These are phyloP conservation scores for Colletotrichum sp. DNA, from an alignment of 2,329 filamentous ascomycete genomes.

Conservation along the genomic window DNA sequence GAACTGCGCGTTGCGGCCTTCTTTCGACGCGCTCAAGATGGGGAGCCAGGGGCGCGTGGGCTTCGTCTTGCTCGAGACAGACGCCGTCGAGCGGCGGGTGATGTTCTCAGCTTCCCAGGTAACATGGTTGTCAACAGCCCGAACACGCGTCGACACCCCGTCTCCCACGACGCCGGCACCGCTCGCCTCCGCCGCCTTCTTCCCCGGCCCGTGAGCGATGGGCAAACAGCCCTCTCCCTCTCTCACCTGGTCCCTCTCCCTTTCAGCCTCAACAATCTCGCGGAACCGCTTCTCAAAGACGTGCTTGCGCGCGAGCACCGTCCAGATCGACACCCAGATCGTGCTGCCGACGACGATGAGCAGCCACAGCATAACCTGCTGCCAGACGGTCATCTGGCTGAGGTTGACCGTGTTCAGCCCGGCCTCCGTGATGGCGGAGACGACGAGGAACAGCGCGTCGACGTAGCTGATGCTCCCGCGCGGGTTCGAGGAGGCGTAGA, in stretches of 20 bases:
- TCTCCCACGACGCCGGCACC: not conserved
- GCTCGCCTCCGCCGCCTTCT: not conserved
- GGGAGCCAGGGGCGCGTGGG: conserved; percentile 29
- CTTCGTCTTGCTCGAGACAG: conserved; percentile 15
- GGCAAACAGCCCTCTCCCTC: conserved; percentile 31
- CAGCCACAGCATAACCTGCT: conserved; percentile 69
- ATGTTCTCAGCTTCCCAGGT: not conserved
- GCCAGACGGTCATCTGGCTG: conserved; percentile 68
- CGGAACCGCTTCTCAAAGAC: conserved; percentile 68
- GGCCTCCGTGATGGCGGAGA: conserved; percentile 70
- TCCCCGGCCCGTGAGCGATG: not conserved
- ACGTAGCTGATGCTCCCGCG: conserved; percentile 59
- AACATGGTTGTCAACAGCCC: not conserved
- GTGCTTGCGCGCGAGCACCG: conserved; percentile 63
- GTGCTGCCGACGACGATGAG: conserved; percentile 70
- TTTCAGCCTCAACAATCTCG: conserved; percentile 50
- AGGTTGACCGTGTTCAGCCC: conserved; percentile 73
- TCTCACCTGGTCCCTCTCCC: conserved; percentile 29
- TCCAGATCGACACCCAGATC: conserved; percentile 70
- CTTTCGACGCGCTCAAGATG: conserved; percentile 40
- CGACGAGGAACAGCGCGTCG: conserved; percentile 70
- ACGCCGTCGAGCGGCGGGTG: not conserved
- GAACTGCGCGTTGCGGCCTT: conserved; percentile 60
- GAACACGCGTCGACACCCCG: not conserved
- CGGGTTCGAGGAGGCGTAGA: conserved; percentile 63